These are phyloP conservation scores for Eremothecium sinecaudum DNA, from an alignment of 1,139 yeast species.

Conservation along the genomic window DNA sequence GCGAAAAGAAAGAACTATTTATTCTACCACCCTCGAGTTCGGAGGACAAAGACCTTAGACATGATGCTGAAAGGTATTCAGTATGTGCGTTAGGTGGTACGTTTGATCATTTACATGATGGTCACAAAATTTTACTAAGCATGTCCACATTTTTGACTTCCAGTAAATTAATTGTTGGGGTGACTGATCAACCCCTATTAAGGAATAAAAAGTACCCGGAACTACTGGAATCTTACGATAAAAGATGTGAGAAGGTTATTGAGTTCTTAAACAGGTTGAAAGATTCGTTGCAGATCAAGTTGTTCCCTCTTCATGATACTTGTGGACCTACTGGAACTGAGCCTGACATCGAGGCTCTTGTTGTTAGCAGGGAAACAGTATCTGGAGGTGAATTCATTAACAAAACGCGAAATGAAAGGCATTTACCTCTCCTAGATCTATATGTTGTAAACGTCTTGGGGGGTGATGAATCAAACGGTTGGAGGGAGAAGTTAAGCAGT, in stretches of 20 bases:
- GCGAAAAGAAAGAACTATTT: background rate
- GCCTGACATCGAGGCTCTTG: conserved; percentile 63
- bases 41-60: background rate
- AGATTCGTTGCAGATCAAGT: conserved; percentile 37
- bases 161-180: conserved; percentile 57
- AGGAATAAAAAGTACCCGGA: conserved; percentile 66
- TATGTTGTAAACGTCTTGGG: conserved; percentile 67
- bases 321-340: conserved; percentile 93
- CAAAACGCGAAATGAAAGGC: conserved; percentile 46
- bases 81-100: conserved; percentile 84
- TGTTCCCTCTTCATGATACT: conserved; percentile 64
- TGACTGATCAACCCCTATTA: conserved; percentile 72
- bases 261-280: conserved; percentile 41
- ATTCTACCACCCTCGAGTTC: background rate
- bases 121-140: conserved; percentile 79
- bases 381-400: conserved; percentile 71
- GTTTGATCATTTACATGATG: conserved; percentile 93
- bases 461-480: conserved; percentile 45
- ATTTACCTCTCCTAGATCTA: conserved; percentile 45
- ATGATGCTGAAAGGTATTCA: conserved; percentile 20
- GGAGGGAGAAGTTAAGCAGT: conserved; percentile 75
- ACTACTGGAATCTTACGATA: conserved; percentile 48
- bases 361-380: conserved; percentile 71
- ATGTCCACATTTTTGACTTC: conserved; percentile 57
- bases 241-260: conserved; percentile 41